Conservation (phyloP, 768 basidiomycete species). For the Hemileccinum impolitum region DNA sequence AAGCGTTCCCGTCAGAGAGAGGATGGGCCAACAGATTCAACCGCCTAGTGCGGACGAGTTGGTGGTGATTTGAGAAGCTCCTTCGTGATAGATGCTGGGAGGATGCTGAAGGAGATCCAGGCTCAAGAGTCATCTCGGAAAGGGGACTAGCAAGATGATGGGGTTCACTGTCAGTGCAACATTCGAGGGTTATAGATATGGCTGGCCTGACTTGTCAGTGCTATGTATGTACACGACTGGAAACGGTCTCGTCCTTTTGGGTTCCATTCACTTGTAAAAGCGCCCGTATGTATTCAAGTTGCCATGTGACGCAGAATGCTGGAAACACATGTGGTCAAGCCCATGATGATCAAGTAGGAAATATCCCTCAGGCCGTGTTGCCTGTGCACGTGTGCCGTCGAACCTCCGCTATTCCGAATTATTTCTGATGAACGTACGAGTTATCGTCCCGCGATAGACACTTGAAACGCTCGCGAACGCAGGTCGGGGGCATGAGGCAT, state of each 20-base stretch:
- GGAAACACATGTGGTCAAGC: background rate
- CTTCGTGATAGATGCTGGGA: background rate
- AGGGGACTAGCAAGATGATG: background rate
- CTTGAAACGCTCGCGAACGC: background rate
- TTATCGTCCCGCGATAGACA: background rate
- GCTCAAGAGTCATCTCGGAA: background rate
- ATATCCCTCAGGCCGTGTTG: background rate
- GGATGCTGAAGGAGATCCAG: background rate
- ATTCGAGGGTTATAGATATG: background rate
- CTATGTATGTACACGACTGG: too few species aligned
- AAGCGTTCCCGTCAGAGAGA: background rate
- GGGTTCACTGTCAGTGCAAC: background rate
- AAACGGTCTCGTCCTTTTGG: background rate
- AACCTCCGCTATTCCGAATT: background rate
- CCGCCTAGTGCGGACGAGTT: background rate
- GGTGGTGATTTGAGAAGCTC: too few species aligned
- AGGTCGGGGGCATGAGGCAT: background rate
- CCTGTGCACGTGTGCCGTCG: background rate
- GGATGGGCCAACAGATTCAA: background rate
- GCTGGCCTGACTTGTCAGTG: background rate
- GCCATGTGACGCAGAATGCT: too few species aligned
- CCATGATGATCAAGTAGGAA: background rate
- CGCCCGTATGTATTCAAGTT: too few species aligned
- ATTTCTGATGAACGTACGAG: constrained; percentile 2
- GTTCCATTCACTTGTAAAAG: background rate